These are phyloP conservation scores for Falciphora oryzae DNA, from an alignment of 2,329 filamentous ascomycete species.

Conservation along the genomic window DNA sequence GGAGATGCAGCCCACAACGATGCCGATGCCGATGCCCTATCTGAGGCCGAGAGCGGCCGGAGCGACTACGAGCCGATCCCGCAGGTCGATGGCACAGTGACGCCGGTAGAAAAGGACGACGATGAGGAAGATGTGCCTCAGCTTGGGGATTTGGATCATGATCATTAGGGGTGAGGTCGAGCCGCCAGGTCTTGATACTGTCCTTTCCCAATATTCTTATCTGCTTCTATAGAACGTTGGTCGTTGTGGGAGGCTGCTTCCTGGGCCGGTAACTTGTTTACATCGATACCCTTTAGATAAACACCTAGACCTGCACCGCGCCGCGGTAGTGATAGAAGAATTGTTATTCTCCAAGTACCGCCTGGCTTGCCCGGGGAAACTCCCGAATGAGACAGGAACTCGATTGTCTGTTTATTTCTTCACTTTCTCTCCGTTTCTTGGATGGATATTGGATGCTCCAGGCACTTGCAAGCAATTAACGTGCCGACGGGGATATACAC, in stretches of 20 bases:
- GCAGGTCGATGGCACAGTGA: constrained; percentile 15
- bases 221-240: neutral
- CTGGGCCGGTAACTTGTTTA: neutral
- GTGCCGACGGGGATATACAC: neutral
- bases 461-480: neutral
- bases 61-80: constrained; percentile 25
- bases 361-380: too few relatives aligned
- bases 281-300: neutral
- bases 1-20: constrained; percentile 13
- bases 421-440: too few relatives aligned
- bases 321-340: neutral
- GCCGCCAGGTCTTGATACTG: neutral
- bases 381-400: too few relatives aligned
- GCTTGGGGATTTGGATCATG: constrained; percentile 14
- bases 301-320: neutral
- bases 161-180: constrained; percentile 1
- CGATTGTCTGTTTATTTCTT: too few relatives aligned
- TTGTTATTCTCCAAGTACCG: neutral
- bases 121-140: constrained; percentile 21
- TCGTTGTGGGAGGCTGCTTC: neutral
- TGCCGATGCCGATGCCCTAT: constrained; percentile 11
- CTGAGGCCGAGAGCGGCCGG: constrained; percentile 19
- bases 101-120: constrained; percentile 17
- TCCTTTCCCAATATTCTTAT: neutral
- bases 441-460: neutral